Percentiles rank a stretch among this genome's conserved stretches.
phyloP scores from a whole-genome alignment of 139 green algal genomes.

The Ettlia oleoabundans region DNA sequence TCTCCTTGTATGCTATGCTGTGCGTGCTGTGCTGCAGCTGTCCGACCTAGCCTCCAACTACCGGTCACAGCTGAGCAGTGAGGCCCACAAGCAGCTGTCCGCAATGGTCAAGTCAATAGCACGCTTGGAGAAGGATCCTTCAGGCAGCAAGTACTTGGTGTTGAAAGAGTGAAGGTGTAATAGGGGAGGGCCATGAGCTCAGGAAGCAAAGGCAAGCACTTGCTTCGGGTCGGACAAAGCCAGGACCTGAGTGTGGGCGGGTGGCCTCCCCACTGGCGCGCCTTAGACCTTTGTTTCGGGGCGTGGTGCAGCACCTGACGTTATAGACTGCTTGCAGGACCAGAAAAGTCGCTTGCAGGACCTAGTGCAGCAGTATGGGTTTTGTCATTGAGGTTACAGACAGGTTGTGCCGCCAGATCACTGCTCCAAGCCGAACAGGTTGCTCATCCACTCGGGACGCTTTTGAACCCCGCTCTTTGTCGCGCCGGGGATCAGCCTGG shows the following conservation, averaged over 20 bases:
- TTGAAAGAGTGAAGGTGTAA: slow-evolving; percentile 5
- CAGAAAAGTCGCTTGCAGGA: no score
- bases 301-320: no score
- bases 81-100: slow-evolving; percentile 28
- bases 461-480: slow-evolving; percentile 69
- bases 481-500: slow-evolving; percentile 63
- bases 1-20: no score
- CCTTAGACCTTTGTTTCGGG: no score
- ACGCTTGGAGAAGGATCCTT: slow-evolving; percentile 9
- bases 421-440: slow-evolving; percentile 62
- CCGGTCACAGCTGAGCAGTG: slow-evolving; percentile 15
- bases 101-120: slow-evolving; percentile 18
- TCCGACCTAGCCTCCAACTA: slow-evolving; percentile 33
- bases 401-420: no score
- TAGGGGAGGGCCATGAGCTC: neutral
- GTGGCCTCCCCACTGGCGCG: no score
- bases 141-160: slow-evolving; percentile 43
- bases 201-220: no score
- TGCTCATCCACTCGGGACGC: slow-evolving; percentile 63
- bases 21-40: slow-evolving; percentile 21
- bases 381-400: no score
- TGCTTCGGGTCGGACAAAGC: no score
- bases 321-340: no score
- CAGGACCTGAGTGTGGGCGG: no score
- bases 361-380: no score